Conservation (phyloP, 2,329 filamentous ascomycete species). For the Alternaria sp. region DNA sequence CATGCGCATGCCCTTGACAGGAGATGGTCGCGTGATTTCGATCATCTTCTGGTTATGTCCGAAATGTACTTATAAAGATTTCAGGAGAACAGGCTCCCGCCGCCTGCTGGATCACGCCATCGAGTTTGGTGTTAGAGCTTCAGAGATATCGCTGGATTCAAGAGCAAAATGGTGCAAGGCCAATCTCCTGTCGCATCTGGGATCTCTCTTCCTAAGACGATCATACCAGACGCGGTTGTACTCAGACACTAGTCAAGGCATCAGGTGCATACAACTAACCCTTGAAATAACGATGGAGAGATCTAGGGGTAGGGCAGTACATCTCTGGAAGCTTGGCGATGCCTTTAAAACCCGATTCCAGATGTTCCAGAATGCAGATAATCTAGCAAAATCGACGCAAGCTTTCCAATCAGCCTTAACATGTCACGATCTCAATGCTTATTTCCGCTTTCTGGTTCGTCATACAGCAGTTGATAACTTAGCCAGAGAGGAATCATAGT, state of each 20-base stretch:
- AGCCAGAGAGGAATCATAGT: constrained; percentile 7
- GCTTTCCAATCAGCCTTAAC: constrained; percentile 9
- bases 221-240: constrained; percentile 9
- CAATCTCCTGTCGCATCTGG: constrained; percentile 7
- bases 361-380: constrained; percentile 6
- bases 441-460: constrained; percentile 10
- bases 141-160: constrained; percentile 8
- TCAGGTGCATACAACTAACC: constrained; percentile 9
- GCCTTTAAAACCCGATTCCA: constrained; percentile 9
- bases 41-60: constrained; percentile 10
- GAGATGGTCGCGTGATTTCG: constrained; percentile 9
- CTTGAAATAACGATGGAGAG: constrained; percentile 7
- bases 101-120: constrained; percentile 5
- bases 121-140: constrained; percentile 10
- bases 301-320: constrained; percentile 8
- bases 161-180: constrained; percentile 10
- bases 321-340: constrained; percentile 9
- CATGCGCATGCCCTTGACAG: constrained; percentile 8
- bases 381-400: constrained; percentile 11
- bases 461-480: constrained; percentile 9
- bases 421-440: constrained; percentile 10
- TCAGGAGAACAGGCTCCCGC: constrained; percentile 9
- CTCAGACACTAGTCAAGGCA: constrained; percentile 9
- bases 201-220: constrained; percentile 10
- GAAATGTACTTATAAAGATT: constrained; percentile 10